Base-by-base conservation (phyloP, 139 green algal genomes). In the Closterium sp. region DNA sequence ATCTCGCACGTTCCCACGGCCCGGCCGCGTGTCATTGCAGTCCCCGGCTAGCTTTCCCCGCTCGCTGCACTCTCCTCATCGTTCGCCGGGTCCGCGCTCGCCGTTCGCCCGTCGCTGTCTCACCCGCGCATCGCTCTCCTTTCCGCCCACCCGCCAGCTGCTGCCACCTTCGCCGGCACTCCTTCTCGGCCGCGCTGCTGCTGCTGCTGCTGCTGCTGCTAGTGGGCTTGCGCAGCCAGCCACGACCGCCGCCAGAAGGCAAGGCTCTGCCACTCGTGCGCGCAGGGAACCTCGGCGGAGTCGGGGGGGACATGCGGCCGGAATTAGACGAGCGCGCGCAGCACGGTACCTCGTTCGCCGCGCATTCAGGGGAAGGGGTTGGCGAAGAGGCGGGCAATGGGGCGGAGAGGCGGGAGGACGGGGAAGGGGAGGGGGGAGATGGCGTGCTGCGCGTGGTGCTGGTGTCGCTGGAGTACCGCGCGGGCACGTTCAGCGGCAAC, bases 401-500 rank as follows among this genome's bases (percentile, higher is more conserved):
- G 43, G 43, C 43, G 43, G 43, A 12, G 43, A 16, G 12, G 43
- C 21, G 43, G 12, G 43, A 16, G 3, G 23, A 69, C 23, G 43
- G 43, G 12, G 43, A 16, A 69, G 43, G 12, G 43, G 23, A 69
- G 43, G 43, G 23, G 43, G 43, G 43, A n/a, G n/a, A n/a, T n/a
- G n/a, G n/a, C n/a, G n/a, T n/a, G 43, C 23, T 69, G 81, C 81
- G 91, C 6, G 35, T 97, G 3, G 31, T 97, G 0, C 96, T 97
- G 86, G 88, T 97, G 1, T 94, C 94, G 2, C 76, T 97, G 0
- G 96, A 97, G 69, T 98, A 96, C 55, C 92, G 90, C 1, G 88
- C 95, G 0, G 95, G 90, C 4, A 98, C 96, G 7, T 97, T 97
- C 89, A 94, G 87, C 30, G 96, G 96, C 31, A 98, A 98, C 84